phyloP scores from a whole-genome alignment of 2,329 filamentous ascomycete species.

The Diaporthe helianthi region DNA sequence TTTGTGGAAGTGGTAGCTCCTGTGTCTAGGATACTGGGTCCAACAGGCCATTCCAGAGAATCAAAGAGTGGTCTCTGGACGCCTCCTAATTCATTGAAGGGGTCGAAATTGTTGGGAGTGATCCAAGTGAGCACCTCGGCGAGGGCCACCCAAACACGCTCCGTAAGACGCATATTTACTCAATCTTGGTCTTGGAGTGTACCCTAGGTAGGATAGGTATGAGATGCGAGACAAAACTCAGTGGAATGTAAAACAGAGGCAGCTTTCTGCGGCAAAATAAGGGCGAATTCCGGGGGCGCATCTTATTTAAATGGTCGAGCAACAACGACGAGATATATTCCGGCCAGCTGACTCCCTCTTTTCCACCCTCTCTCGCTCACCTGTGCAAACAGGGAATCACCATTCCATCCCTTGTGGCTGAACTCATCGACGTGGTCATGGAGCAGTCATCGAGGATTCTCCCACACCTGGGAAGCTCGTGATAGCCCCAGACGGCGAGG shows the following conservation, averaged over 20 bases:
- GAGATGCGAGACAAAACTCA: not conserved
- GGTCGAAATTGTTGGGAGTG: not conserved
- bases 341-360: not conserved
- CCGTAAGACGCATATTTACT: constrained; percentile 8
- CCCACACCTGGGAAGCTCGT: not conserved
- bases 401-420: not conserved
- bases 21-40: not conserved
- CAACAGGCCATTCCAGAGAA: constrained; percentile 23
- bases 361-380: not conserved
- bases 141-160: constrained; percentile 13
- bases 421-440: not conserved
- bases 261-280: not conserved
- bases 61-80: constrained; percentile 9
- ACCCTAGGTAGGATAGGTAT: too few relatives aligned
- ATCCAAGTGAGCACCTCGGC: constrained; percentile 21
- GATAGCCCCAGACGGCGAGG: not conserved
- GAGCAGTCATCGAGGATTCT: not conserved
- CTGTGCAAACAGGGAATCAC: too few relatives aligned
- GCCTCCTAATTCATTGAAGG: constrained; percentile 12
- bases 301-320: not conserved
- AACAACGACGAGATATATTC: not conserved
- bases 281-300: not conserved
- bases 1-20: constrained; percentile 11
- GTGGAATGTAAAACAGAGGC: not conserved
- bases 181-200: not conserved